Conservation (phyloP, 169 alveolate genomes). For the Theileria sp. region DNA sequence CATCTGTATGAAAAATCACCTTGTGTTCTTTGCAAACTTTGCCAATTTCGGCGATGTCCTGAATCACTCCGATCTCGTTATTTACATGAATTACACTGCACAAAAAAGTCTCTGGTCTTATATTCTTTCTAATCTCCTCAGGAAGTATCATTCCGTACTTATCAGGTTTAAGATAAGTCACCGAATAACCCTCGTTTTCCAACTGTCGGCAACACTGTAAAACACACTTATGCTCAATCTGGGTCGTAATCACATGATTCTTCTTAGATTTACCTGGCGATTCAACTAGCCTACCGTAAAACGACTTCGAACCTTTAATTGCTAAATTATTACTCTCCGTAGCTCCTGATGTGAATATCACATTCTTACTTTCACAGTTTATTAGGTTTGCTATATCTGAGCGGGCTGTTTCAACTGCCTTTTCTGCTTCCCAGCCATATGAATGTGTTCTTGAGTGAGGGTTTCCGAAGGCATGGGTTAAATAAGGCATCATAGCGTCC, state of each 20-base stretch:
- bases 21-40: constrained; percentile 88
- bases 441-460: constrained; percentile 96
- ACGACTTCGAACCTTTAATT: constrained; percentile 89
- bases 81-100: constrained; percentile 92
- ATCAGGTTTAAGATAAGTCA: constrained; percentile 92
- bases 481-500: constrained; percentile 96
- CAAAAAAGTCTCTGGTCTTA: constrained; percentile 91
- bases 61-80: constrained; percentile 97
- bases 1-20: constrained; percentile 93
- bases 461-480: constrained; percentile 91
- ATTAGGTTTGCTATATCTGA: constrained; percentile 83
- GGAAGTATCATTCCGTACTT: constrained; percentile 86
- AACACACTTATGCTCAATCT: constrained; percentile 97
- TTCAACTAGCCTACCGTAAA: constrained; percentile 58
- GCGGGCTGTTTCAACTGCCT: constrained; percentile 92
- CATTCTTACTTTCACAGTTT: constrained; percentile 87
- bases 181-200: constrained; percentile 88
- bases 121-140: constrained; percentile 85
- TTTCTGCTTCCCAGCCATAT: constrained; percentile 96
- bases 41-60: constrained; percentile 92
- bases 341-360: constrained; percentile 98
- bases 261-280: constrained; percentile 72
- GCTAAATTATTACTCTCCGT: constrained; percentile 97
- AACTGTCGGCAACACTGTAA: constrained; percentile 88
- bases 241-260: constrained; percentile 94